Base-by-base conservation (phyloP, 768 basidiomycete species). In the Tricholoma furcatifolium region DNA sequence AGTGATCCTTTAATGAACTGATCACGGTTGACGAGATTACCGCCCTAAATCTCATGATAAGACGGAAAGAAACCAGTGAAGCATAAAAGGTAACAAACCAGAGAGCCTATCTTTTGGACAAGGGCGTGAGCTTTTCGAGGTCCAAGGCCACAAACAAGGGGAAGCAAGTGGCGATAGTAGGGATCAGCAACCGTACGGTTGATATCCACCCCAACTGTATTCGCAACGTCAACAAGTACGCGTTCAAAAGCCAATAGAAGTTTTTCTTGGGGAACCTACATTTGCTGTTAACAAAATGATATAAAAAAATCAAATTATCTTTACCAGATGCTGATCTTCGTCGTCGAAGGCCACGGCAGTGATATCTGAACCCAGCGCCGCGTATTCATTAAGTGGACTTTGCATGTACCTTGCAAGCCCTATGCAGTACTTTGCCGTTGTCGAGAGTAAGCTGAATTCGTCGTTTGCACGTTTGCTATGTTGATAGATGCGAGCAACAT, bases 191-290 rank as follows among this genome's bases (percentile, higher is more conserved):
- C 86, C 31, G 93, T 91, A 27, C 88, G 87, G 67, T 99, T 98
- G 74, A 99, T 89, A 66, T 98, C 95, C 41, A 98, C 94, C 27
- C 97, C 97, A 55, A 95, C 87, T 63, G 84, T 85, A 70, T 95
- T 98, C 51, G 91, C 88, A 23, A 91, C 77, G 66, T 98, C 95
- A 51, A 97, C 91, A 34, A 99, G 73, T 23, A 83, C 86, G 36
- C 91, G 85, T 67, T 99, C 97, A 36, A 97, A 82, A 0, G 86
- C 83, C 5, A 76, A 68, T 43, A 93, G 68, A 12, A 98, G 73
- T 66, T 96, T 97, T 61, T 97, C 95, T 56, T 74, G 77, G 0
- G 95, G 85, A 38, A 98, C 79, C 93, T 98, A 53, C n/a, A 18
- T 18, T 10, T 39, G 14, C 21, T 15, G 27, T 41, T 36, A 50